Base-by-base conservation (phyloP, 1,284 basidiomycete genomes). In the Microbotryomycetes sp. region DNA sequence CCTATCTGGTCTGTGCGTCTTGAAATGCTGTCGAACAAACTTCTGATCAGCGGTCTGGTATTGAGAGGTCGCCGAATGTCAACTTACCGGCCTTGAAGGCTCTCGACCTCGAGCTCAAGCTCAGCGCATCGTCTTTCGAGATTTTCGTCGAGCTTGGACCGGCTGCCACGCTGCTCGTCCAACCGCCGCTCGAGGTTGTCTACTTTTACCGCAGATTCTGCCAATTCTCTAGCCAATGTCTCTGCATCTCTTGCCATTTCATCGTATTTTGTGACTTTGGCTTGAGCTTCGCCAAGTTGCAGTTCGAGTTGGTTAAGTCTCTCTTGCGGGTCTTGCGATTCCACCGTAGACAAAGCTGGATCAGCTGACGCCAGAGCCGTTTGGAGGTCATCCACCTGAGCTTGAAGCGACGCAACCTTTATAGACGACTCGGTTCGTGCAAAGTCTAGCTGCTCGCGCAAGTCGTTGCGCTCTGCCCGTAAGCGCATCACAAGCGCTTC, bases 381-480 rank as follows among this genome's bases (percentile, higher is more conserved):
- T 41, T 67, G 57, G n/a, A 67, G 35, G 6, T 64, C 35, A 29
- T 55, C 35, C 6, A 64, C 55, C 45, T 51, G 63, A 1, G 52
- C 46, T 29, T 62, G 57, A 13, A 64, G 46, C 6, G 46, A 30
- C 16, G 65, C 57, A 11, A 52, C 49, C 15, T 63, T 55, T 56
- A 55, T 55, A 21, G 48, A 27, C 7, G 60, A 52, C n/a, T 67
- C 66, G 21, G 51, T 56, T 2, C 66, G 55, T 3, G 63, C 56
- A 35, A 62, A 67, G 48, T 67, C 63, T 45, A 67, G 66, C 1
- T 60, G 63, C 1, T 27, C 29, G 6, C 66, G 66, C 15, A 67
- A 56, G 23, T 65, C 63, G 54, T 65, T 60, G 18, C 66, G 63
- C 52, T 67, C 66, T 28, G 65, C 66, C 13, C 66, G 62, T 1